phyloP scores from a whole-genome alignment of 2,329 filamentous ascomycete species.

The Mariannaea sp. region DNA sequence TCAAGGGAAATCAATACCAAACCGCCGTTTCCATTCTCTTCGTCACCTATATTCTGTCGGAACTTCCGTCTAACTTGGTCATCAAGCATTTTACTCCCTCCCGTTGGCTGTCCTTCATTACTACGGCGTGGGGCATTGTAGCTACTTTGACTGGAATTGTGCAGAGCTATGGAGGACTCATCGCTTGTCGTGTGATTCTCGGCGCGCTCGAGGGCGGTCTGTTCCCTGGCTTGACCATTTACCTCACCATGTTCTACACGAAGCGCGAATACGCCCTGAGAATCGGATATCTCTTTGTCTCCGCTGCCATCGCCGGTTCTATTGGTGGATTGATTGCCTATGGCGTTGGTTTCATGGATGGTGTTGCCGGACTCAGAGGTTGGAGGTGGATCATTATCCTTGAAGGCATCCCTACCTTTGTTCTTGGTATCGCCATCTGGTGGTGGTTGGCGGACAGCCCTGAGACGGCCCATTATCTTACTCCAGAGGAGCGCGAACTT shows the following conservation, averaged over 20 bases:
- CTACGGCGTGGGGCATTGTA: constrained; percentile 49
- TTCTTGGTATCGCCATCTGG: constrained; percentile 37
- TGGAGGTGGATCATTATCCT: constrained; percentile 67
- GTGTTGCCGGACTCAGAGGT: constrained; percentile 24
- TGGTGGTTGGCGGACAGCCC: constrained; percentile 40
- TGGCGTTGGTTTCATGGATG: constrained; percentile 42
- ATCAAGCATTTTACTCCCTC: constrained; percentile 46
- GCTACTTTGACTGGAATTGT: constrained; percentile 54
- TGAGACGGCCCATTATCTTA: constrained; percentile 61
- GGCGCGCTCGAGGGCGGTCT: constrained; percentile 53
- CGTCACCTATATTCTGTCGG: constrained; percentile 45
- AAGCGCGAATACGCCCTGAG: constrained; percentile 35
- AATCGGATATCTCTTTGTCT: constrained; percentile 36
- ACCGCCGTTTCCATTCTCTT: constrained; percentile 41
- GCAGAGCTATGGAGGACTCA: constrained; percentile 38
- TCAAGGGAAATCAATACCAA: constrained; percentile 64
- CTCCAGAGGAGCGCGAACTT: constrained; percentile 52
- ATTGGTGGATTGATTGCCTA: constrained; percentile 39
- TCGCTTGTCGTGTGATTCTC: constrained; percentile 51
- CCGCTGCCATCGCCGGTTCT: constrained; percentile 32
- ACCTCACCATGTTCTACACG: constrained; percentile 37
- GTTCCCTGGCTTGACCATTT: constrained; percentile 45
- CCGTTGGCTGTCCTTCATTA: constrained; percentile 35
- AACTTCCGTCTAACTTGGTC: constrained; percentile 50
- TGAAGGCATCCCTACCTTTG: constrained; percentile 45